phyloP scores from a whole-genome alignment of 495 filamentous ascomycete species.

The Aspergillus nidulans region DNA sequence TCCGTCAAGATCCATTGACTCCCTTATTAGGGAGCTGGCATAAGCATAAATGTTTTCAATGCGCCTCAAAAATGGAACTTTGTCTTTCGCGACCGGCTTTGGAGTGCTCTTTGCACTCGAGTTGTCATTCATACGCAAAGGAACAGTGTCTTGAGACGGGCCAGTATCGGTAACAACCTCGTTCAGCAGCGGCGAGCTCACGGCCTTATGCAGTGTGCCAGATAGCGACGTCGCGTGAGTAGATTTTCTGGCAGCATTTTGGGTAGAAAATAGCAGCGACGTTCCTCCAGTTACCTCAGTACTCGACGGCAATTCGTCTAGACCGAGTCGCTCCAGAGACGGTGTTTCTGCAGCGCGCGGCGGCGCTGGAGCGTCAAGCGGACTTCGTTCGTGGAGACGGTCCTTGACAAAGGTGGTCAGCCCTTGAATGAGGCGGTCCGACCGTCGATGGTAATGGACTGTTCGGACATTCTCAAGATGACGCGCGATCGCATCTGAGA shows the following conservation, averaged over 20 bases:
- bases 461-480: constrained; percentile 33
- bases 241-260: not conserved
- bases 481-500: constrained; percentile 26
- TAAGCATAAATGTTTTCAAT: constrained; percentile 17
- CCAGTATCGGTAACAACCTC: not conserved
- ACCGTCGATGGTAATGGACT: constrained; percentile 24
- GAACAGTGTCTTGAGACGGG: not conserved
- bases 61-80: not conserved
- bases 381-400: constrained; percentile 9
- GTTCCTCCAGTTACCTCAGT: not conserved
- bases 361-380: not conserved
- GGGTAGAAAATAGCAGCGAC: not conserved
- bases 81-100: not conserved
- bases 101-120: not conserved
- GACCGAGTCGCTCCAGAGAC: not conserved
- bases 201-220: not conserved
- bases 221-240: not conserved
- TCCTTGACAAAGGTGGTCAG: constrained; percentile 30
- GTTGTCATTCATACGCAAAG: not conserved
- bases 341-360: not conserved
- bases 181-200: not conserved
- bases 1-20: constrained; percentile 32
- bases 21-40: constrained; percentile 27
- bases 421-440: constrained; percentile 26
- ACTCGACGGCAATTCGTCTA: not conserved